Percentiles rank a stretch among this genome's conserved stretches.
phyloP scores from a whole-genome alignment of 352 stramenopile genomes.

The Blastocystis sp. region DNA sequence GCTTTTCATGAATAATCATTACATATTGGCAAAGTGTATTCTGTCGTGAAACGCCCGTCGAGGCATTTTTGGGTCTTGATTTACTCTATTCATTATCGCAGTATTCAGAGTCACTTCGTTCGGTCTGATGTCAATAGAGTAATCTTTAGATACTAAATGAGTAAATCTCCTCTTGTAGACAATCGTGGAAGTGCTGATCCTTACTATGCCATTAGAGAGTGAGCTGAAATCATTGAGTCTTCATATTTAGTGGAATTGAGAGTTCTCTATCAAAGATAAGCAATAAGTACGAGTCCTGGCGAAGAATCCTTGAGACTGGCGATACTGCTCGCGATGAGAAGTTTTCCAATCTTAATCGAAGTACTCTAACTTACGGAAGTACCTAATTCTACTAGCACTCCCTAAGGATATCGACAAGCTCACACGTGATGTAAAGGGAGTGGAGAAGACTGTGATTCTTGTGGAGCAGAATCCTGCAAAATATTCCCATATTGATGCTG shows the following conservation, averaged over 20 bases:
- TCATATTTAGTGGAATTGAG: conserved; percentile 46
- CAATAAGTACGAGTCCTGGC: conserved; percentile 47
- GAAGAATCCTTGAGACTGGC: conserved; percentile 17
- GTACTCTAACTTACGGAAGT: not conserved
- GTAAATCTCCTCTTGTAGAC: conserved; percentile 45
- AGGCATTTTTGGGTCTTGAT: not conserved
- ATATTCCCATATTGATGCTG: conserved; percentile 47
- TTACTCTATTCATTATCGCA: not conserved
- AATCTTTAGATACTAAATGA: not conserved
- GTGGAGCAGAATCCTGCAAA: conserved; percentile 23
- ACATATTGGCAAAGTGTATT: too few relatives aligned
- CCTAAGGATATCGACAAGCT: conserved; percentile 51
- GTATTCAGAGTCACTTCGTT: not conserved
- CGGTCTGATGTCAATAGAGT: not conserved
- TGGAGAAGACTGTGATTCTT: conserved; percentile 46
- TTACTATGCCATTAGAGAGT: conserved; percentile 57
- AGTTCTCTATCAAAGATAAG: conserved; percentile 31
- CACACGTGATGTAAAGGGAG: not conserved
- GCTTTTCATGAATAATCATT: too few relatives aligned
- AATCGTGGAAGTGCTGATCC: conserved; percentile 57
- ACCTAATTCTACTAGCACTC: not conserved
- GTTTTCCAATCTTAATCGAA: conserved; percentile 55
- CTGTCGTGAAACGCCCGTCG: too few relatives aligned
- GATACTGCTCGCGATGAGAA: conserved; percentile 50
- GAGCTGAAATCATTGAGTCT: not conserved